Evolutionary conservation across 2,329 filamentous ascomycete species (phyloP).

Genomic region (Botrytis fabae): DNA sequence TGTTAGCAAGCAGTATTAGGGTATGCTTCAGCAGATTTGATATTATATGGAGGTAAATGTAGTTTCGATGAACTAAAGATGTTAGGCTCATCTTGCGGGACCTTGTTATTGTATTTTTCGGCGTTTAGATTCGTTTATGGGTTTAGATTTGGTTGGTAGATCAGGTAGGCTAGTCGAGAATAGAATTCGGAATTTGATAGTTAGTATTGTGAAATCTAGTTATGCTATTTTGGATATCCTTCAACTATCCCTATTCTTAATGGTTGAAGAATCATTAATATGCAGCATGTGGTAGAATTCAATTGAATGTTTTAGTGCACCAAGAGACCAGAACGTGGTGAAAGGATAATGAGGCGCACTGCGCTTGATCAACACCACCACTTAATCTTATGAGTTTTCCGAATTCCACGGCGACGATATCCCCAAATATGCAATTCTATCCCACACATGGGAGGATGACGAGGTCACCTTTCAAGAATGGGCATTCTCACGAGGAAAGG

Average conservation of each 20-base stretch:
- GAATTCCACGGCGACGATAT: not conserved
- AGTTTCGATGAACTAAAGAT: not conserved
- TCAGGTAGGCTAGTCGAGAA: not conserved
- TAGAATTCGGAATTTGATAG: not conserved
- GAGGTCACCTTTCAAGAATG: conserved; percentile 41
- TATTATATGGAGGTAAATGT: not conserved
- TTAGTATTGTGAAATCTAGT: not conserved
- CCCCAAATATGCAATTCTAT: conserved; percentile 43
- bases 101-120: not conserved
- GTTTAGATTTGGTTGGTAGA: no score
- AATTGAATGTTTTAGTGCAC: not conserved
- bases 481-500: not conserved
- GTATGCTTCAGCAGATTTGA: not conserved
- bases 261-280: no score
- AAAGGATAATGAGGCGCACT: not conserved
- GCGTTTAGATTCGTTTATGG: not conserved
- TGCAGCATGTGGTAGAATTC: not conserved
- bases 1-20: not conserved
- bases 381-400: not conserved
- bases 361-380: not conserved
- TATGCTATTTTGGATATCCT: not conserved
- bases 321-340: not conserved
- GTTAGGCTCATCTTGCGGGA: not conserved
- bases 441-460: no score
- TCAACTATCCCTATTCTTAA: no score